Percentiles rank a stretch among this genome's conserved stretches.
Evolutionary conservation across 2,329 filamentous ascomycete species (phyloP).

Genomic region (Zymoseptoria crescenta): DNA sequence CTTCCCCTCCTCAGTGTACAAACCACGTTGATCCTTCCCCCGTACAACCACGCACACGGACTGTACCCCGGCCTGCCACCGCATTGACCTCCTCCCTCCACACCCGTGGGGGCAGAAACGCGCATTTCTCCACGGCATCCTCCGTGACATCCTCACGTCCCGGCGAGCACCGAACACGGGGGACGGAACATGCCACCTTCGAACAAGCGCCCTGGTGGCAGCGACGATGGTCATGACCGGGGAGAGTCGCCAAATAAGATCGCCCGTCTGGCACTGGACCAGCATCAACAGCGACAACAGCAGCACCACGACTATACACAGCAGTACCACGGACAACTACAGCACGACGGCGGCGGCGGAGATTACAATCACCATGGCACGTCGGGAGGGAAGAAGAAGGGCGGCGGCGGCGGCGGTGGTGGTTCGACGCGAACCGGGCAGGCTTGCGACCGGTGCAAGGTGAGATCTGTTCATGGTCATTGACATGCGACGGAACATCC

Average conservation of each 20-base stretch:
- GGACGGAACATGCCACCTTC: constrained; percentile 10
- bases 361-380: background rate
- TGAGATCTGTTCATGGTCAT: constrained; percentile 33
- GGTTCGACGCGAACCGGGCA: constrained; percentile 63
- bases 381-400: constrained; percentile 32
- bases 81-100: background rate
- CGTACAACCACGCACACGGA: too few relatives aligned
- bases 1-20: too few relatives aligned
- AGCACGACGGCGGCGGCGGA: background rate
- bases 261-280: constrained; percentile 4
- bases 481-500: background rate
- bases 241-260: constrained; percentile 4
- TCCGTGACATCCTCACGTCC: background rate
- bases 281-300: constrained; percentile 1
- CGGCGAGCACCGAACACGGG: background rate
- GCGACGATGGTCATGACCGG: constrained; percentile 6
- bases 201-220: constrained; percentile 21
- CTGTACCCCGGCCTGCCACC: background rate
- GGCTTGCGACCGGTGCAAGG: constrained; percentile 84
- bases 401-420: constrained; percentile 45
- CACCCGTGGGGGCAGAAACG: background rate
- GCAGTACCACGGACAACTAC: background rate
- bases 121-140: background rate
- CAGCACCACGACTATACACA: background rate
- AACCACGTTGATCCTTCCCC: background rate